A percentile compares a stretch with the other conserved stretches of the same genome.
These are phyloP conservation scores for Croton setiger DNA, from an alignment of 441 rosid genomes.

Conservation along the genomic window DNA sequence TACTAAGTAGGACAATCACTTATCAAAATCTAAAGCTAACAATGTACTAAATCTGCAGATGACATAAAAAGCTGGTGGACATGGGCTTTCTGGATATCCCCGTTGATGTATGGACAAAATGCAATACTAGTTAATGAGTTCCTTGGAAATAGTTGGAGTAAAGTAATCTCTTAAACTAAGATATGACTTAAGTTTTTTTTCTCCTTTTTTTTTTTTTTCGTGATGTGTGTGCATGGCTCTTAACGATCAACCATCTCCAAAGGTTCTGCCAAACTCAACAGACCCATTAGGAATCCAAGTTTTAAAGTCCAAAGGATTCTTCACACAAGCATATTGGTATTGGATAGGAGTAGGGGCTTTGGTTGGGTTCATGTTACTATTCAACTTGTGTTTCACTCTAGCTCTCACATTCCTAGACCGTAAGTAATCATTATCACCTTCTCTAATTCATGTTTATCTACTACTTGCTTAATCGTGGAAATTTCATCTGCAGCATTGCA, in stretches of 20 bases:
- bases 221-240: too few species aligned
- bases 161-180: constrained; percentile 33
- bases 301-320: constrained; percentile 56
- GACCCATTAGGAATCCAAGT: constrained; percentile 48
- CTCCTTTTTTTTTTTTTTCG: constrained; percentile 3
- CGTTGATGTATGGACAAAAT: constrained; percentile 79
- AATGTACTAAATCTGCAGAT: constrained; percentile 27
- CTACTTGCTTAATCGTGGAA: background rate
- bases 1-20: too few species aligned
- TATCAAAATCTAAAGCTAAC: background rate
- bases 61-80: constrained; percentile 71
- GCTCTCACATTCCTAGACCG: constrained; percentile 59
- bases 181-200: background rate
- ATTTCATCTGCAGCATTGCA: constrained; percentile 48
- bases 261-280: constrained; percentile 33
- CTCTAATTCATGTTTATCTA: background rate
- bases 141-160: constrained; percentile 73
- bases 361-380: constrained; percentile 47
- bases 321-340: constrained; percentile 53
- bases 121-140: constrained; percentile 73
- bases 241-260: background rate
- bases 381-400: constrained; percentile 49
- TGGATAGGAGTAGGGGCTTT: constrained; percentile 74
- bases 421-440: constrained; percentile 25
- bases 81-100: constrained; percentile 87